Conservation (phyloP, 495 filamentous ascomycete genomes). For the Podospora anserina region DNA sequence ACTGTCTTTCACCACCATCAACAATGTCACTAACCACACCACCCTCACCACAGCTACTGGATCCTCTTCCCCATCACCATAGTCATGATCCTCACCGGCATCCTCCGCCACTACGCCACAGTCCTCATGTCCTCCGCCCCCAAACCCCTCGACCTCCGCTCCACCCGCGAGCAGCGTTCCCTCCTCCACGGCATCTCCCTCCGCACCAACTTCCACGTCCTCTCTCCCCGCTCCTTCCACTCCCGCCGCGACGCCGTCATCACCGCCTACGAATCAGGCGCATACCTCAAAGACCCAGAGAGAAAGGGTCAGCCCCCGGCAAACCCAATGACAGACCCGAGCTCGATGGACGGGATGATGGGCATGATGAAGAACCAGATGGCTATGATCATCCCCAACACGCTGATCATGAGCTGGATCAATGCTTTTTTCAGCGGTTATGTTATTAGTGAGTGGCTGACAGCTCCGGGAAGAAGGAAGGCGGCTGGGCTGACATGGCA, state of each 20-base stretch:
- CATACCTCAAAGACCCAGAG: slow-evolving; percentile 85
- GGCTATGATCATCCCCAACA: slow-evolving; percentile 99
- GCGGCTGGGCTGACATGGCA: background rate
- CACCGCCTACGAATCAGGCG: slow-evolving; percentile 74
- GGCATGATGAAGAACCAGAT: slow-evolving; percentile 99
- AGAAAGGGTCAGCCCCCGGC: slow-evolving; percentile 79
- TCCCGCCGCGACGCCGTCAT: slow-evolving; percentile 76
- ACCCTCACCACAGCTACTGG: slow-evolving; percentile 69
- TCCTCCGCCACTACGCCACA: slow-evolving; percentile 93
- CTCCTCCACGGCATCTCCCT: slow-evolving; percentile 83
- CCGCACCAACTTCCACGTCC: slow-evolving; percentile 69
- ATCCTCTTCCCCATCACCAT: slow-evolving; percentile 94
- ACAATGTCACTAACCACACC: background rate
- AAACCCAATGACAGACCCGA: slow-evolving; percentile 96
- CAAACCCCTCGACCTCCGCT: slow-evolving; percentile 71
- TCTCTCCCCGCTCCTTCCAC: slow-evolving; percentile 73
- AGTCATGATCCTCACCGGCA: slow-evolving; percentile 95
- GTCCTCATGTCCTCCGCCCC: slow-evolving; percentile 82
- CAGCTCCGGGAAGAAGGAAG: no score
- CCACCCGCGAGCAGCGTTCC: slow-evolving; percentile 81
- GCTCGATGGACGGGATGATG: slow-evolving; percentile 99
- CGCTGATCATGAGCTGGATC: slow-evolving; percentile 99
- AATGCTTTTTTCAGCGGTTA: slow-evolving; percentile 98
- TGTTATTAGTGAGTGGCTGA: slow-evolving; percentile 73
- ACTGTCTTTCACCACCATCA: background rate